These are phyloP conservation scores for Yamadazyma atmosphaerica DNA, from an alignment of 1,139 yeast genomes.

Conservation along the genomic window DNA sequence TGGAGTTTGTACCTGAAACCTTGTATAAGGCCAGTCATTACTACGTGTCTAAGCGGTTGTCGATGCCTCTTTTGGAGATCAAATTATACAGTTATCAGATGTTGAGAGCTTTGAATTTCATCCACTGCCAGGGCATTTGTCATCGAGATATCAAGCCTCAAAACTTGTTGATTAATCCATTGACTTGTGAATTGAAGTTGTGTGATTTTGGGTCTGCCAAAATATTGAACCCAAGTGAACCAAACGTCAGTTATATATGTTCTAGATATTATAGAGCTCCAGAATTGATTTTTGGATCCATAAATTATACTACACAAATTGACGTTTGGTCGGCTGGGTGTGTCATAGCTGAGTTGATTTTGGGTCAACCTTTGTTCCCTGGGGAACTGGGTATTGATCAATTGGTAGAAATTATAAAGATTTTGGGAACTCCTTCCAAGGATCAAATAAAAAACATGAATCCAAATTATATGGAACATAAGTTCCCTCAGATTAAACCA, in stretches of 20 bases:
- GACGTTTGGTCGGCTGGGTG: constrained; percentile 99
- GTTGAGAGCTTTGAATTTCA: constrained; percentile 86
- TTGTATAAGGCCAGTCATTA: constrained; percentile 84
- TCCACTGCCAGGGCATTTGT: constrained; percentile 89
- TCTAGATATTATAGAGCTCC: constrained; percentile 84
- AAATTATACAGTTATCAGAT: constrained; percentile 90
- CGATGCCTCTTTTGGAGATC: constrained; percentile 89
- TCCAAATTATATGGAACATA: constrained; percentile 96
- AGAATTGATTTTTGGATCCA: constrained; percentile 86
- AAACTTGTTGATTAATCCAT: constrained; percentile 72
- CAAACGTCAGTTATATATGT: constrained; percentile 77
- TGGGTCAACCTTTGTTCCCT: constrained; percentile 96
- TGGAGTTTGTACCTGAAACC: constrained; percentile 94
- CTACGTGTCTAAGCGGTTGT: constrained; percentile 72
- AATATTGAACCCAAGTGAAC: constrained; percentile 69
- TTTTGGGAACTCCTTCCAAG: constrained; percentile 90
- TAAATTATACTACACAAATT: constrained; percentile 92
- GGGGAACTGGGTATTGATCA: constrained; percentile 98
- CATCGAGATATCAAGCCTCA: constrained; percentile 90
- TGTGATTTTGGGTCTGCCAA: constrained; percentile 87
- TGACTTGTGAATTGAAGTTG: constrained; percentile 62
- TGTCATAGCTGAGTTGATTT: constrained; percentile 93
- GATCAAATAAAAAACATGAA: constrained; percentile 95
- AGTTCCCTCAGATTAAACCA: constrained; percentile 94
- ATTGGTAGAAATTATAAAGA: constrained; percentile 92